These are phyloP conservation scores for Aspergillus neoniger DNA, from an alignment of 2,329 filamentous ascomycete species.

Conservation along the genomic window DNA sequence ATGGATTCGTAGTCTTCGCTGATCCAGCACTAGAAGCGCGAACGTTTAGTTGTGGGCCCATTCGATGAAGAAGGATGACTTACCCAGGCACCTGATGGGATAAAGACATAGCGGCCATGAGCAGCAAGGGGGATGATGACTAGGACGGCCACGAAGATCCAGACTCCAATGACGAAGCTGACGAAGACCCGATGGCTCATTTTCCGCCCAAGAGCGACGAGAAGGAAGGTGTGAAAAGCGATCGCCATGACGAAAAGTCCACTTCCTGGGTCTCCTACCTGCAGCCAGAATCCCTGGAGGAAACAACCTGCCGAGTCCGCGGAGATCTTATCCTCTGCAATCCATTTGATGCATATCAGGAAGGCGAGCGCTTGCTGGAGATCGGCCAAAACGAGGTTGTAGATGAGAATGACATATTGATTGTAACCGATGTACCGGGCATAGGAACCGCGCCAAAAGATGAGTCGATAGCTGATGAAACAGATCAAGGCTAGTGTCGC, in stretches of 20 bases:
- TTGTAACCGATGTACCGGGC: constrained; percentile 55
- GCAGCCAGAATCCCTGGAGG: constrained; percentile 54
- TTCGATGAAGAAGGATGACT: background rate
- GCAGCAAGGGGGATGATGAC: constrained; percentile 50
- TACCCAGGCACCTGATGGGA: constrained; percentile 54
- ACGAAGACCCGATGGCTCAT: constrained; percentile 50
- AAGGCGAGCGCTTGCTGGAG: constrained; percentile 56
- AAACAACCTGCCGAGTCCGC: constrained; percentile 50
- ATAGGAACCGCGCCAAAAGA: constrained; percentile 53
- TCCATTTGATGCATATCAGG: constrained; percentile 52
- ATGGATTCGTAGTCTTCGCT: constrained; percentile 47
- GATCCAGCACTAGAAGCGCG: constrained; percentile 32
- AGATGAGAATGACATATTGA: constrained; percentile 57
- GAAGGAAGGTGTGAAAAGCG: constrained; percentile 55
- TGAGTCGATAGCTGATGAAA: constrained; percentile 55
- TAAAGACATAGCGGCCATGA: constrained; percentile 47
- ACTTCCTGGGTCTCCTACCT: constrained; percentile 55
- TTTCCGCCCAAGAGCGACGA: constrained; percentile 51
- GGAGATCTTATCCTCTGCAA: constrained; percentile 46
- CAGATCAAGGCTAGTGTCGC: constrained; percentile 46
- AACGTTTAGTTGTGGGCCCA: background rate
- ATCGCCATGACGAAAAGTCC: constrained; percentile 58
- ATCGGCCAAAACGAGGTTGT: constrained; percentile 56
- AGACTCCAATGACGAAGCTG: constrained; percentile 46
- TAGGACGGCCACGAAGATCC: constrained; percentile 49